These are phyloP conservation scores for Pyrus bretschneideri DNA, from an alignment of 306 rosid genomes.

Conservation along the genomic window DNA sequence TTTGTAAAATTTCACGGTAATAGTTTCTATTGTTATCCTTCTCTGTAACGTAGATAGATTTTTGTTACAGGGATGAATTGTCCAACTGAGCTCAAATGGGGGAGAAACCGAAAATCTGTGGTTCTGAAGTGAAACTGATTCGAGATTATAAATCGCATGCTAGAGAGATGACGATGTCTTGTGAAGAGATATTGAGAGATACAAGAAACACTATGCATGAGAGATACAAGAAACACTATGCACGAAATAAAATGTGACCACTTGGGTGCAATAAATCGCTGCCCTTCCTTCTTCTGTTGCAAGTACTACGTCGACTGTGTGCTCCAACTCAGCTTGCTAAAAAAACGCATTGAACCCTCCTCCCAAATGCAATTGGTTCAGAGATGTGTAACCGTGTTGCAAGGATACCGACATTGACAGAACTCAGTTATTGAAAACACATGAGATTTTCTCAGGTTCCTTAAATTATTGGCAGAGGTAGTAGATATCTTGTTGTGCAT, in stretches of 20 bases:
- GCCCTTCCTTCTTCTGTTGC: background rate
- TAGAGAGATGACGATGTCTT: background rate
- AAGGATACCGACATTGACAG: slow-evolving; percentile 4
- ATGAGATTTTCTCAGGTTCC: background rate
- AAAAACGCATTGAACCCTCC: background rate
- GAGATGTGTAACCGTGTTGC: background rate
- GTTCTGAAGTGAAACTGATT: background rate
- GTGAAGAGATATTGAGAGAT: background rate
- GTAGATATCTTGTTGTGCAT: background rate
- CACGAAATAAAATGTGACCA: background rate
- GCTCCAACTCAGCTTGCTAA: background rate
- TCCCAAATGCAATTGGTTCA: background rate
- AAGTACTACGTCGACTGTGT: background rate
- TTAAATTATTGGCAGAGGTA: background rate
- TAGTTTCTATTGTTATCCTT: background rate
- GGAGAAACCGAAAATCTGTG: background rate
- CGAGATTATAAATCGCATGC: background rate
- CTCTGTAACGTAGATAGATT: background rate
- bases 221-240: background rate
- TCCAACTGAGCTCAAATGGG: background rate
- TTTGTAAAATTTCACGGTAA: background rate
- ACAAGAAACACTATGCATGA: background rate
- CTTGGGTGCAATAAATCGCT: background rate
- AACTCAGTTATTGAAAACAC: background rate
- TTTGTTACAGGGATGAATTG: background rate